phyloP scores from a whole-genome alignment of 129 eudicot genomes.

The Helichrysum umbraculigerum region DNA sequence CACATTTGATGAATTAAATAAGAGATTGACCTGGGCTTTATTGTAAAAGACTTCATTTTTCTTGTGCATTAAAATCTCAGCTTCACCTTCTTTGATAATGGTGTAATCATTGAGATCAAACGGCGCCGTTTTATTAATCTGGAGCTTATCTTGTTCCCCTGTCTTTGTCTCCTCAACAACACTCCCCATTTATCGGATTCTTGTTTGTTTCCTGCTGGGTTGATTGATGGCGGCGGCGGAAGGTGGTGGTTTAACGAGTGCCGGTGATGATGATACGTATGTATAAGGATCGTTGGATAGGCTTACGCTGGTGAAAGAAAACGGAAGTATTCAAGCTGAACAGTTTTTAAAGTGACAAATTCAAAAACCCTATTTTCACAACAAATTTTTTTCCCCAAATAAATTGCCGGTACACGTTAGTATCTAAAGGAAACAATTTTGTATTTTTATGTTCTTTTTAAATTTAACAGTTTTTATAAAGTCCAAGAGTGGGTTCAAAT shows the following conservation, averaged over 20 bases:
- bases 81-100: conserved; percentile 88
- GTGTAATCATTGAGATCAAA: conserved; percentile 68
- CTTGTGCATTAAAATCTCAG: conserved; percentile 93
- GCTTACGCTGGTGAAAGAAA: background rate
- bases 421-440: too few species aligned
- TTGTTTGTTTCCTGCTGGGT: background rate
- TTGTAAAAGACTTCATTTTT: conserved; percentile 88
- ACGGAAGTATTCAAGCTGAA: conserved; percentile 6
- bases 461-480: too few species aligned
- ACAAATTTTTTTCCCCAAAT: too few species aligned
- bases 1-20: background rate
- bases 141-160: conserved; percentile 40
- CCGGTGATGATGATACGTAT: background rate
- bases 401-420: too few species aligned
- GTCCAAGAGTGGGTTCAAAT: too few species aligned
- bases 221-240: conserved; percentile 26
- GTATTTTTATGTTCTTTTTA: too few species aligned
- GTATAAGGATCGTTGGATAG: conserved; percentile 22
- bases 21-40: conserved; percentile 73
- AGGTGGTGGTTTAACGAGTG: conserved; percentile 11
- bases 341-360: conserved; percentile 22
- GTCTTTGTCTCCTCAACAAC: conserved; percentile 32
- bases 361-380: conserved; percentile 27
- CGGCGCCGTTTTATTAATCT: conserved; percentile 18
- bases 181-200: conserved; percentile 35